Conservation (phyloP, 2,329 filamentous ascomycete species). For the Hypoxylon sp. region DNA sequence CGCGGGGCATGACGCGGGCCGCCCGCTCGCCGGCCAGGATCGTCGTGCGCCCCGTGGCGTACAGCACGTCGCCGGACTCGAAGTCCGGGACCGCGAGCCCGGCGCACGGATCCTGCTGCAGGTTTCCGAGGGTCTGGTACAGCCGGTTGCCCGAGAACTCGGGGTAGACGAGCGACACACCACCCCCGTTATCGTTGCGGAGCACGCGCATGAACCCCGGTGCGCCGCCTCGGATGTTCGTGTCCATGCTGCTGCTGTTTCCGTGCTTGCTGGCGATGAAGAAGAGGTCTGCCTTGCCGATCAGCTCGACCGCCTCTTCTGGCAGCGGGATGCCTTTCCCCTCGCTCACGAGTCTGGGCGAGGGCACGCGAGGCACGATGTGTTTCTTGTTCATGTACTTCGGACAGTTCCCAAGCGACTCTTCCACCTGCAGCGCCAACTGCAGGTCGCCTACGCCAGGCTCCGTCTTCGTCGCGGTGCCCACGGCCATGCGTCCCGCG, state of each 20-base stretch:
- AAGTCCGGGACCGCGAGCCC: constrained; percentile 80
- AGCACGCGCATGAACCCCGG: constrained; percentile 77
- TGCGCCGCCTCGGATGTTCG: constrained; percentile 80
- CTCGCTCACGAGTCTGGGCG: constrained; percentile 54
- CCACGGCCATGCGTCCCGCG: constrained; percentile 73
- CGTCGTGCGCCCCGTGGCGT: constrained; percentile 73
- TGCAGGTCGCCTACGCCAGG: constrained; percentile 51
- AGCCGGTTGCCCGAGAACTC: constrained; percentile 87
- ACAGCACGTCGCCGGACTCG: constrained; percentile 75
- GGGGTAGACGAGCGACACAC: constrained; percentile 72
- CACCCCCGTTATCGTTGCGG: constrained; percentile 56
- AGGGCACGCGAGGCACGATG: constrained; percentile 63
- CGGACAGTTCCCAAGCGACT: constrained; percentile 83
- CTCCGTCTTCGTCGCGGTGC: constrained; percentile 56
- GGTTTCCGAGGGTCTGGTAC: constrained; percentile 85
- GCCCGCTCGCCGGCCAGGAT: constrained; percentile 73
- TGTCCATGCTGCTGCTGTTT: constrained; percentile 74
- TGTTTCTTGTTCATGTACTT: constrained; percentile 84
- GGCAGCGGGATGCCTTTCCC: constrained; percentile 54
- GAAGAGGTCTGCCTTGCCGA: constrained; percentile 75
- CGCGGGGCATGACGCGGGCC: constrained; percentile 68
- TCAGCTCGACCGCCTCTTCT: constrained; percentile 63
- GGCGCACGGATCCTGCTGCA: constrained; percentile 70
- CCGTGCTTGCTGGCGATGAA: constrained; percentile 77
- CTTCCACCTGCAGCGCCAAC: constrained; percentile 73